Evolutionary conservation across 2,329 filamentous ascomycete species (phyloP), one percentile per base, ranked within the genome.

Genomic region (Phialophora verrucosa): DNA sequence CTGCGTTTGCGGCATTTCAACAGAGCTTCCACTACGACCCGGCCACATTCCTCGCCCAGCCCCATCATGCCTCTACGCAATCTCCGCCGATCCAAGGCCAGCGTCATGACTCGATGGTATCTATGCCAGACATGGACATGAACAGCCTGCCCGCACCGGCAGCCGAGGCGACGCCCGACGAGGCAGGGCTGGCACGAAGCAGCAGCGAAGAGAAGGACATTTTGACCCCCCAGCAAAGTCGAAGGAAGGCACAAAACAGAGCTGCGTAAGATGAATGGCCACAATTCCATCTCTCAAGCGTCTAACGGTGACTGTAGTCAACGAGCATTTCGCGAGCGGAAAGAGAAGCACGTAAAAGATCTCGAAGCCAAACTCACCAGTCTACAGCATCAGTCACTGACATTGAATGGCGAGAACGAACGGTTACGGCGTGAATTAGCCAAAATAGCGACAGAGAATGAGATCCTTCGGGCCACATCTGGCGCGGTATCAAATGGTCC

Each of bases 251-350:
- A 57, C 89, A 91, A 75, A 91, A 91, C 71, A 80, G 89, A 74
- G 89, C 89, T 77, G 89, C 89, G 89, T 91, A 86, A 77, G 87
- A 42, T 25, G 44, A 64, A 42, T 60, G 54, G 35, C 23, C 27
- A 35, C 27, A n/a, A 8, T 4, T 54, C n/a, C n/a, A 25, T 38
- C 38, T 50, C 11, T 25, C 17, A 23, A 14, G 17, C 8, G 56
- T 59, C 65, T 67, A 53, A 67, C 57, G 6, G 11, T 57, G 47
- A 56, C 6, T 25, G 32, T 66, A 97, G 94, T 56, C 95, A 98
- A 84, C 90, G 94, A 73, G 94, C 95, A 35, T 98, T 98, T 78
- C 92, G 94, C 67, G 94, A 98, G 79, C 90, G 94, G 72, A 98
- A 98, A 79, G 94, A 98, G 78, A 90, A 89, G 65, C 93, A 96